Evolutionary conservation across 495 filamentous ascomycete genomes (phyloP), one percentile per base, ranked within the genome.

Genomic region (Arthonia radiata): DNA sequence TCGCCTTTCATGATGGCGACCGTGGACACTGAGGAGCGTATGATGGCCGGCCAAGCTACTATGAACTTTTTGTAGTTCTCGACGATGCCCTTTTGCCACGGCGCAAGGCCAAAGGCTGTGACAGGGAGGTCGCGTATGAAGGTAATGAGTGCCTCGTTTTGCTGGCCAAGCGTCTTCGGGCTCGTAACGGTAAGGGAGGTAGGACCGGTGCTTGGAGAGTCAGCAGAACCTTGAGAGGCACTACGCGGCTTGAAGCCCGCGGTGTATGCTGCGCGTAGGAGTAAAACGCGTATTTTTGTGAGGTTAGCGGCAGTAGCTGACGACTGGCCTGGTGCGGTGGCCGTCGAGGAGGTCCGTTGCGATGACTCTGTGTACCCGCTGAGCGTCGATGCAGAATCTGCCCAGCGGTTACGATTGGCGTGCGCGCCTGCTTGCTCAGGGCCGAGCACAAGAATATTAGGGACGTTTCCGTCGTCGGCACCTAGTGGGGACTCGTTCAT

Each of bases 381-480:
- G 8, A 82, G 50, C 28, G 44, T 62, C 13, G 69, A 71, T 5
- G 66, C 71, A 2, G 74, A 75, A 54, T 53, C 23, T 58, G 48
- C 39, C 48, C 27, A 35, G 53, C 14, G 44, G 49, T 25, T 14
- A 29, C 30, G n/a, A 37, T 40, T 36, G 31, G 25, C 38, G 13
- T 32, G 28, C 32, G 35, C 34, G 44, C 37, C 33, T 5, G 22
- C 15, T 4, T 31, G 26, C 30, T 57, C 57, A 15, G 80, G 71
- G 1, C 80, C 79, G 3, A 90, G 61, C 1, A 92, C 69, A 17
- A 90, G 46, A 23, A 92, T 86, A 38, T 89, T 83, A 5, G 79
- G 81, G 17, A 76, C 56, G 27, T 58, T 57, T 1, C 64, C 65
- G 9, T 62, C 71, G 28, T 76, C 66, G 29, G 81, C 71, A n/a